Percentiles rank a stretch among this genome's conserved stretches.
Evolutionary conservation across 371 early-diverging fungal genomes (phyloP).

Genomic region (Syncephalastrum racemosum): DNA sequence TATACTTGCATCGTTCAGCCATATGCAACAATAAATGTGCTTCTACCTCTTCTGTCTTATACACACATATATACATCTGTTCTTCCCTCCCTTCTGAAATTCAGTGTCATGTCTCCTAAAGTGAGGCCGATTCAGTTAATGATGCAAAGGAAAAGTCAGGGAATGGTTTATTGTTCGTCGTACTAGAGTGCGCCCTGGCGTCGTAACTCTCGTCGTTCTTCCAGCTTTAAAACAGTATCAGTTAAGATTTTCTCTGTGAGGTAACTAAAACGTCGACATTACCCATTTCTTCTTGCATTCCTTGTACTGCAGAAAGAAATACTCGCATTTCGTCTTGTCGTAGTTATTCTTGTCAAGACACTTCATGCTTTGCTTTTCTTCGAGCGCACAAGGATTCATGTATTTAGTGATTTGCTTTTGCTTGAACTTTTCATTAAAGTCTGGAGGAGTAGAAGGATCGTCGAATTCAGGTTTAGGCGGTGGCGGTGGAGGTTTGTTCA

Average conservation of each 20-base stretch:
- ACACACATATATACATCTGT: neutral
- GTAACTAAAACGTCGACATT: slow-evolving; percentile 4
- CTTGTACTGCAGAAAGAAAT: slow-evolving; percentile 59
- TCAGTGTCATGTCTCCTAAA: neutral
- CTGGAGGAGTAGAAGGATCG: slow-evolving; percentile 45
- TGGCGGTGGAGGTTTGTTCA: slow-evolving; percentile 48
- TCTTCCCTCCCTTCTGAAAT: neutral
- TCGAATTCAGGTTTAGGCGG: slow-evolving; percentile 50
- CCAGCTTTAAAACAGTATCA: slow-evolving; percentile 23
- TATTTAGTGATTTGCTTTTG: slow-evolving; percentile 58
- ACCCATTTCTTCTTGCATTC: slow-evolving; percentile 76
- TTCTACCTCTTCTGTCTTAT: neutral
- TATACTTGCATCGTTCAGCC: too few species aligned
- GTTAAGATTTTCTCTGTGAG: neutral
- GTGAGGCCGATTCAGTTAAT: too few species aligned
- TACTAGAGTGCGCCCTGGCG: slow-evolving; percentile 34
- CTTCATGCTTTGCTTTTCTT: slow-evolving; percentile 63
- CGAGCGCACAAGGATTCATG: slow-evolving; percentile 63
- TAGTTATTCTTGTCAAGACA: slow-evolving; percentile 65
- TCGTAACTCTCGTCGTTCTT: slow-evolving; percentile 40
- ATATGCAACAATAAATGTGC: neutral
- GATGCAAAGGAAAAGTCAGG: neutral
- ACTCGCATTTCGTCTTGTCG: slow-evolving; percentile 58
- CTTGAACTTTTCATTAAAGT: slow-evolving; percentile 57
- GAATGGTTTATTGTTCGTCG: neutral